Evolutionary conservation across 176 grass and related monocot genomes (phyloP).

Genomic region (Chloris gayana): DNA sequence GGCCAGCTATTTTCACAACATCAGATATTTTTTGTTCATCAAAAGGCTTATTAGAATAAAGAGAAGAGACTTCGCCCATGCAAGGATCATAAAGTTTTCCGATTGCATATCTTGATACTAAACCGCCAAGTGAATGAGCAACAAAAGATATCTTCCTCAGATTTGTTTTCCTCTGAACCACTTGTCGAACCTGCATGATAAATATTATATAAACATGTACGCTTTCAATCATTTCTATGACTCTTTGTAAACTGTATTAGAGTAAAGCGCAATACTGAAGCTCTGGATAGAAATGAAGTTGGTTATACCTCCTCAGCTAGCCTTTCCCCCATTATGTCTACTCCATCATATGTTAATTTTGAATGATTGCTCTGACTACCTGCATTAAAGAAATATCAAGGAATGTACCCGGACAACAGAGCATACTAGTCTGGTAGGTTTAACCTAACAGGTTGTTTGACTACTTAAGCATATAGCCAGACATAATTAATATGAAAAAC

Average conservation of each 20-base stretch:
- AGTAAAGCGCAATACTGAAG: neutral
- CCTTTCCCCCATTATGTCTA: slow-evolving; percentile 97
- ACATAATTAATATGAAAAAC: neutral
- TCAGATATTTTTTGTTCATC: slow-evolving; percentile 31
- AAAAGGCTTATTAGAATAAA: slow-evolving; percentile 20
- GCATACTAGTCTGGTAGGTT: neutral
- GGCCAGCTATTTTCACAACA: slow-evolving; percentile 66
- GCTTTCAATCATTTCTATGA: neutral
- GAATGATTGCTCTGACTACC: slow-evolving; percentile 85
- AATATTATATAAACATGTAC: slow-evolving; percentile 10
- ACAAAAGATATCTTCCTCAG: slow-evolving; percentile 86
- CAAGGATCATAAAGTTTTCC: slow-evolving; percentile 63
- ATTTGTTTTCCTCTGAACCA: slow-evolving; percentile 66
- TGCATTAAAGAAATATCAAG: slow-evolving; percentile 51
- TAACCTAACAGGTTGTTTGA: neutral
- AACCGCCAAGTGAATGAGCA: slow-evolving; percentile 90
- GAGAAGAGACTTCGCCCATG: slow-evolving; percentile 9
- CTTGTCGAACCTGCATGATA: slow-evolving; percentile 66
- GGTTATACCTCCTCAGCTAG: slow-evolving; percentile 83
- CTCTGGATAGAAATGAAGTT: neutral
- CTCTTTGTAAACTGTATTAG: neutral
- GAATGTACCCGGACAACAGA: neutral
- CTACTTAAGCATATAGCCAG: slow-evolving; percentile 2
- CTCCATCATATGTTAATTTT: slow-evolving; percentile 87
- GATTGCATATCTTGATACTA: slow-evolving; percentile 91